These are phyloP conservation scores for Aspergillus amoenus DNA, from an alignment of 2,329 filamentous ascomycete species.

Conservation along the genomic window DNA sequence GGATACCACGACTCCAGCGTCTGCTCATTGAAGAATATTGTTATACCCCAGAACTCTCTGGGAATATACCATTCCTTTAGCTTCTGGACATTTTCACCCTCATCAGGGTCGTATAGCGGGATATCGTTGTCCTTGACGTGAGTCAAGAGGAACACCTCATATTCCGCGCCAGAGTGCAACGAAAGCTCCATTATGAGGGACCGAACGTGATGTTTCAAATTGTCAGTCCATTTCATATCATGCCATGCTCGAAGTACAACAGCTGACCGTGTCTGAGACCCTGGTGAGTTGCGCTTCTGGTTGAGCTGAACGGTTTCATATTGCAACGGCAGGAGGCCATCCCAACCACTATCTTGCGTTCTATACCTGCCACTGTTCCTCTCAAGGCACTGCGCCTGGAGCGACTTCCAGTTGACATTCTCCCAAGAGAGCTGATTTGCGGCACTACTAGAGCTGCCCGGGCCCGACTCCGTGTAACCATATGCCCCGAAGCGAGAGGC, in stretches of 20 bases:
- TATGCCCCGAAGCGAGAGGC: background rate
- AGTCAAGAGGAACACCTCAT: background rate
- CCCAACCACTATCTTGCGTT: background rate
- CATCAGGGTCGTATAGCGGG: background rate
- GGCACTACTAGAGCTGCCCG: too few species aligned
- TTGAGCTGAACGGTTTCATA: background rate
- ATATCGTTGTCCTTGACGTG: background rate
- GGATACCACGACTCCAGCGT: background rate
- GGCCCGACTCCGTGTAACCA: background rate
- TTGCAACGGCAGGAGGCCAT: background rate
- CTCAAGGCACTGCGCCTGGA: background rate
- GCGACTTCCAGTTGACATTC: background rate
- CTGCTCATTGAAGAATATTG: background rate
- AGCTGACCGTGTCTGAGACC: background rate
- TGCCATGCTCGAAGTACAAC: background rate
- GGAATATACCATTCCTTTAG: background rate
- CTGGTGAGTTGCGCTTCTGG: background rate
- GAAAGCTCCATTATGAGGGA: background rate
- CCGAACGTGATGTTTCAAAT: background rate
- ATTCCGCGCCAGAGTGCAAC: background rate
- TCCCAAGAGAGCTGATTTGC: background rate
- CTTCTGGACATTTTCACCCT: background rate
- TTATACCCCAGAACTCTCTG: background rate
- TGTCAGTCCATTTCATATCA: background rate
- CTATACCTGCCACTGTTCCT: background rate